Percentiles rank a stretch among this genome's conserved stretches.
phyloP scores from a whole-genome alignment of 768 basidiomycete genomes.

The Termitomyces sp. region DNA sequence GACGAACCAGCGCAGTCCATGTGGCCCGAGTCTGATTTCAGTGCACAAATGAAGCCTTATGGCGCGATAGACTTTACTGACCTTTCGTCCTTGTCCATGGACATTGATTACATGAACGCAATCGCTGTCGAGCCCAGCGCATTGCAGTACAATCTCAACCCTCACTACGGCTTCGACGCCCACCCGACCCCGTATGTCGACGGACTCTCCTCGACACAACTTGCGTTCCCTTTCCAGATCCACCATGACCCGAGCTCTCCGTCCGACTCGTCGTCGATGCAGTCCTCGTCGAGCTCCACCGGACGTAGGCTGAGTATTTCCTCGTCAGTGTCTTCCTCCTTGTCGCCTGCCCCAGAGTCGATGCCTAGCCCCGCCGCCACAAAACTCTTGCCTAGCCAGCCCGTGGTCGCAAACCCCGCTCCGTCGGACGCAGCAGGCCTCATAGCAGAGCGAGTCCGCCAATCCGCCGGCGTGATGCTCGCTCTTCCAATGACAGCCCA shows the following conservation, averaged over 20 bases:
- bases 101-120: slow-evolving; percentile 55
- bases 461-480: slow-evolving; percentile 53
- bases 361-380: slow-evolving; percentile 20
- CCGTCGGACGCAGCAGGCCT: slow-evolving; percentile 17
- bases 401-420: too few relatives aligned
- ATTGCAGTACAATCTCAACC: slow-evolving; percentile 35
- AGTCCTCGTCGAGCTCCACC: slow-evolving; percentile 19
- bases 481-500: slow-evolving; percentile 38
- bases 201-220: slow-evolving; percentile 21
- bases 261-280: slow-evolving; percentile 19
- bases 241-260: slow-evolving; percentile 18
- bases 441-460: slow-evolving; percentile 42
- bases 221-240: slow-evolving; percentile 37
- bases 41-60: slow-evolving; percentile 23
- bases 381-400: too few relatives aligned
- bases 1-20: too few relatives aligned
- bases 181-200: neutral
- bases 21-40: slow-evolving; percentile 31
- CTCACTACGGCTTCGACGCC: slow-evolving; percentile 6
- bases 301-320: slow-evolving; percentile 44
- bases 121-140: slow-evolving; percentile 61
- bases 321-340: slow-evolving; percentile 48
- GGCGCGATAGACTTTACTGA: slow-evolving; percentile 36
- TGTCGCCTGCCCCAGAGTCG: slow-evolving; percentile 50
- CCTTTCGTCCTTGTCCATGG: slow-evolving; percentile 38